Base-by-base conservation (phyloP, 129 eudicot genomes). In the sunflower (Helianthus annuus) region DNA sequence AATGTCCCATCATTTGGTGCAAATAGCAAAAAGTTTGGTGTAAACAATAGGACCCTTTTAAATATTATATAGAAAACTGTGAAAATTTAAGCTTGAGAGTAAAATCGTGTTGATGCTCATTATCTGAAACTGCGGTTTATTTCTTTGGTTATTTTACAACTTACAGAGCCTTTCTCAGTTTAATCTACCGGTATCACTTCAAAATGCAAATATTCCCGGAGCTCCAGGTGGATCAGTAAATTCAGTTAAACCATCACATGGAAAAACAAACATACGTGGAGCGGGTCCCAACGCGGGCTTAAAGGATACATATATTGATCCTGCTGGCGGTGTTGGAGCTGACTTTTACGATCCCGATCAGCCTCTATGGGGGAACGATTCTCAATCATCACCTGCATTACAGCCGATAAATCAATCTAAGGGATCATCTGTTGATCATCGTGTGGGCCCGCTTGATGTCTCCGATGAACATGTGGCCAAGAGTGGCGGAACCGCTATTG, bases 161-260 rank as follows among this genome's bases (percentile, higher is more conserved):
- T 75, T 85, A 74, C 98, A 89, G 97, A 87, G 96, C 83, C 96
- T 93, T 76, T 85, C 95, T n/a, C 98, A 87, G 86, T 93, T 93
- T 82, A 93, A 93, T 77, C 97, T 93, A 73, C 98, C 98, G 7
- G 96, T 87, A 74, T 83, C 98, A 7, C 85, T 92, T 66, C 89
- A 95, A 76, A 89, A 83, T 65, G 83, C 96, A 14, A 96, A 78
- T 34, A 55, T 83, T 66, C 66, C 85, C 82, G 96, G 90, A 54
- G 66, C 95, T 16, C 69, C 91, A 83, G 58, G 82, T 60, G 90
- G 84, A 36, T 75, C 86, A 71, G 72, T 88, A 60, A 80, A 85
- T 81, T 74, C 91, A 70, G 51, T 76, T 60, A 83, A 80, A 84
- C 72, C 76, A 65, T 52, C 77, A 59, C 77, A 62, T 72, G 83